These are phyloP conservation scores for Xylaria sp. DNA, from an alignment of 2,329 filamentous ascomycete species.

Conservation along the genomic window DNA sequence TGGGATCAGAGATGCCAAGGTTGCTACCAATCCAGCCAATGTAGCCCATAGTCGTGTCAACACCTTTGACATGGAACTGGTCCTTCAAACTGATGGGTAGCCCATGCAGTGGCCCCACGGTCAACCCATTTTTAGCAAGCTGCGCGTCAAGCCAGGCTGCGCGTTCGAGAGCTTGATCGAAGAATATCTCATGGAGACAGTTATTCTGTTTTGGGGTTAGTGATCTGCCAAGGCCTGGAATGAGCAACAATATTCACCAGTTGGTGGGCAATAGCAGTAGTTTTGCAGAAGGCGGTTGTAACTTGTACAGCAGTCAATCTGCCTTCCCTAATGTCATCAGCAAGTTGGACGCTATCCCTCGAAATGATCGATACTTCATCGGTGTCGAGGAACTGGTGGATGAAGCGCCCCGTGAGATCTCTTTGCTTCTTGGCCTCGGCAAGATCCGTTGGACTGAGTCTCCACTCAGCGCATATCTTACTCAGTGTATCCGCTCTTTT, in stretches of 20 bases:
- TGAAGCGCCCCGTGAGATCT: slow-evolving; percentile 36
- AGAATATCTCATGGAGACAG: slow-evolving; percentile 49
- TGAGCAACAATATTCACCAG: slow-evolving; percentile 43
- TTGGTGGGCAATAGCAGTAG: slow-evolving; percentile 61
- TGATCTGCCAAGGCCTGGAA: not conserved
- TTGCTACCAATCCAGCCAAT: slow-evolving; percentile 51
- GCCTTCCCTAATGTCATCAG: slow-evolving; percentile 39
- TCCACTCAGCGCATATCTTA: slow-evolving; percentile 34
- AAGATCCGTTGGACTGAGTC: slow-evolving; percentile 27
- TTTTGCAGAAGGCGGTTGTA: slow-evolving; percentile 60
- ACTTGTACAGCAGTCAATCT: slow-evolving; percentile 43
- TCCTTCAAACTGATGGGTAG: slow-evolving; percentile 46
- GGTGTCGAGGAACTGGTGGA: slow-evolving; percentile 35
- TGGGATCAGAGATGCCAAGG: slow-evolving; percentile 49
- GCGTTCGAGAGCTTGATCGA: slow-evolving; percentile 41
- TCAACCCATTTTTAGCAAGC: slow-evolving; percentile 50
- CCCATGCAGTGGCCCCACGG: slow-evolving; percentile 55
- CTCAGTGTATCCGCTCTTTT: slow-evolving; percentile 34
- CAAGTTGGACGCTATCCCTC: slow-evolving; percentile 34
- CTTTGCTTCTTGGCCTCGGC: slow-evolving; percentile 30
- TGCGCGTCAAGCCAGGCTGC: slow-evolving; percentile 57
- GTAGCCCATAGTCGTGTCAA: slow-evolving; percentile 45
- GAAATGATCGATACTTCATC: slow-evolving; percentile 35
- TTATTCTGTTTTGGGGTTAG: slow-evolving; percentile 34
- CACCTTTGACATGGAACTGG: slow-evolving; percentile 43